phyloP scores from a whole-genome alignment of 768 basidiomycete genomes.

The Russula abietina region DNA sequence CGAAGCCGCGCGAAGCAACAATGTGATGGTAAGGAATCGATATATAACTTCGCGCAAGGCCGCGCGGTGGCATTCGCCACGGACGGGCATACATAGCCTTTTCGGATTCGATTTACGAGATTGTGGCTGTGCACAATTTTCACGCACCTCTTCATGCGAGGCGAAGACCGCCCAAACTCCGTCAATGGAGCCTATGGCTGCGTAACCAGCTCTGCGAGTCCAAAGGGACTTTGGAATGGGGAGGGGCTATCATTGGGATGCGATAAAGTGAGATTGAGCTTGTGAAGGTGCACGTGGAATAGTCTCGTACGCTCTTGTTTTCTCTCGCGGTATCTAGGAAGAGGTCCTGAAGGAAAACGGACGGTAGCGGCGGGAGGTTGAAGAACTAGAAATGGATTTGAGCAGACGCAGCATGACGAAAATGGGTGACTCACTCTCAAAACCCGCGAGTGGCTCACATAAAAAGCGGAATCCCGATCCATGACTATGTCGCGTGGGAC shows the following conservation, averaged over 20 bases:
- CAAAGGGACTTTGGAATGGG: slow-evolving; percentile 43
- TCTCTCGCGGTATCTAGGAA: slow-evolving; percentile 34
- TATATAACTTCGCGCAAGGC: background rate
- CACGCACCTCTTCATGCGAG: slow-evolving; percentile 56
- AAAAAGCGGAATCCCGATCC: slow-evolving; percentile 15
- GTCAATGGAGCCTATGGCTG: slow-evolving; percentile 27
- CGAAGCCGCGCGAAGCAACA: background rate
- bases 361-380: slow-evolving; percentile 37
- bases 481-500: background rate
- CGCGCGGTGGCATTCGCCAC: slow-evolving; percentile 12
- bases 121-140: slow-evolving; percentile 21
- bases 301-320: slow-evolving; percentile 3
- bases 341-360: slow-evolving; percentile 35
- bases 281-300: background rate
- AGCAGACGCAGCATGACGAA: background rate
- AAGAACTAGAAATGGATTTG: slow-evolving; percentile 32
- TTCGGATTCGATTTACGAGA: slow-evolving; percentile 5
- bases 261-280: background rate
- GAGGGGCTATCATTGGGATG: background rate
- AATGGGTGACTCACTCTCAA: slow-evolving; percentile 6
- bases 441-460: slow-evolving; percentile 11
- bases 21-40: background rate
- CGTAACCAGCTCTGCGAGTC: slow-evolving; percentile 34
- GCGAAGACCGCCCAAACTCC: slow-evolving; percentile 53
- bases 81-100: slow-evolving; percentile 1